Percentiles rank a stretch among this genome's conserved stretches.
These are phyloP conservation scores for Pseudomassariella vexata DNA, from an alignment of 2,329 filamentous ascomycete genomes.

Conservation along the genomic window DNA sequence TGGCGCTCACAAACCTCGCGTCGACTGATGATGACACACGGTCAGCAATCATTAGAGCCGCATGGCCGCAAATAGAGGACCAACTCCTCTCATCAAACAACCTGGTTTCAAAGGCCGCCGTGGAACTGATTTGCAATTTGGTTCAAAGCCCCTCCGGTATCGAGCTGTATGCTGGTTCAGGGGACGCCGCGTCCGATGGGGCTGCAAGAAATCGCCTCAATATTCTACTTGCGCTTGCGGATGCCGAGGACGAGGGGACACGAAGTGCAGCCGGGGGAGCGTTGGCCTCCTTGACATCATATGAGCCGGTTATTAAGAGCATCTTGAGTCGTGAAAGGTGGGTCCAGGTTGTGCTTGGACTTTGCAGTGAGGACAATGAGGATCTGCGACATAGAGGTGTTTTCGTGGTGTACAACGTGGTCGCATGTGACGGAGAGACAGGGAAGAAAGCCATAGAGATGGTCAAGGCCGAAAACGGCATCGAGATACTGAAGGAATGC, in stretches of 20 bases:
- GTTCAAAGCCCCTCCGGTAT: conserved; percentile 64
- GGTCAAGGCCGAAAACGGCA: conserved; percentile 55
- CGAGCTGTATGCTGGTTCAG: conserved; percentile 62
- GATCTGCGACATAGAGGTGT: conserved; percentile 67
- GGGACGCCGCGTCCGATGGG: conserved; percentile 58
- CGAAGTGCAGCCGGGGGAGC: conserved; percentile 83
- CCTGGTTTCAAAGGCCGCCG: conserved; percentile 73
- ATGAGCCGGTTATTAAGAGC: conserved; percentile 66
- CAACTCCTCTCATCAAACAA: conserved; percentile 71
- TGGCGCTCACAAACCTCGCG: conserved; percentile 91
- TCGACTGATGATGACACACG: conserved; percentile 66
- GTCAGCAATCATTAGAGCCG: conserved; percentile 63
- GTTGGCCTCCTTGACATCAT: conserved; percentile 75
- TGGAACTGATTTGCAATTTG: conserved; percentile 89
- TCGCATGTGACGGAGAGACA: conserved; percentile 59
- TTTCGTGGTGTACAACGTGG: conserved; percentile 69
- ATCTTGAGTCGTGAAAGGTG: conserved; percentile 68
- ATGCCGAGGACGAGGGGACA: conserved; percentile 76
- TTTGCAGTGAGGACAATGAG: conserved; percentile 70
- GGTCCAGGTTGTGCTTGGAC: conserved; percentile 68
- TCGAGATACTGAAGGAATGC: conserved; percentile 63
- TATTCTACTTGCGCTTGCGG: conserved; percentile 79
- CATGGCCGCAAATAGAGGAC: conserved; percentile 76
- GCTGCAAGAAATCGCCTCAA: conserved; percentile 71
- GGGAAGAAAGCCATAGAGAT: conserved; percentile 56